Evolutionary conservation across 2,329 filamentous ascomycete genomes (phyloP).

Genomic region (Neobulgaria alba): DNA sequence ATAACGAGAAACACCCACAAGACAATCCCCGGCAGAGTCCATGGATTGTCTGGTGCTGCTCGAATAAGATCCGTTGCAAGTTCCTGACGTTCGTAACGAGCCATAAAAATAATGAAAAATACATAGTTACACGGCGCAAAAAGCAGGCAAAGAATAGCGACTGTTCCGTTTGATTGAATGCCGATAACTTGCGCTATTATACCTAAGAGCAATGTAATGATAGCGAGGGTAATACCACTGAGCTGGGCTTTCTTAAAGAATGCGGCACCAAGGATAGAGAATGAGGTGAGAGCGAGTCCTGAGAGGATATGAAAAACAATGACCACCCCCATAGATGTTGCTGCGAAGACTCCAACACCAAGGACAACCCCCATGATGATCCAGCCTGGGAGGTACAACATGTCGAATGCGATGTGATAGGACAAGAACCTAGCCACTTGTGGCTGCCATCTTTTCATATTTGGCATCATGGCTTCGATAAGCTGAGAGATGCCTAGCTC

Average conservation of each 20-base stretch:
- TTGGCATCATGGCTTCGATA: constrained; percentile 86
- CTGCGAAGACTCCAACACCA: constrained; percentile 52
- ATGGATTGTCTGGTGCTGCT: constrained; percentile 55
- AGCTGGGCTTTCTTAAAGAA: constrained; percentile 85
- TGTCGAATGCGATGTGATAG: constrained; percentile 70
- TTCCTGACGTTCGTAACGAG: constrained; percentile 62
- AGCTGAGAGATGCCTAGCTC: constrained; percentile 83
- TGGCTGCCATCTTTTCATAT: constrained; percentile 62
- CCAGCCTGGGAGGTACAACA: constrained; percentile 78
- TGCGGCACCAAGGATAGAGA: constrained; percentile 71
- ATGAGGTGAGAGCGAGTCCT: constrained; percentile 71
- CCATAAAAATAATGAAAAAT: constrained; percentile 67
- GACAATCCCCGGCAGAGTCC: constrained; percentile 61
- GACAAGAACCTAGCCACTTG: constrained; percentile 71
- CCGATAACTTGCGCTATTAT: constrained; percentile 69
- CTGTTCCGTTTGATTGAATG: constrained; percentile 51
- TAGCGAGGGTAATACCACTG: constrained; percentile 70
- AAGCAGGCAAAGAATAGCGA: constrained; percentile 62
- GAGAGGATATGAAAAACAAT: constrained; percentile 66
- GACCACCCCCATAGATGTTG: constrained; percentile 56
- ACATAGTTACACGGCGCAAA: constrained; percentile 87
- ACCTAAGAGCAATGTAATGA: constrained; percentile 65
- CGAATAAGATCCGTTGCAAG: constrained; percentile 51
- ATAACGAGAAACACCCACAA: constrained; percentile 71
- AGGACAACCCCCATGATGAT: constrained; percentile 64